Evolutionary conservation across 805 yeast genomes (phyloP).

Genomic region (Tetrapisispora iriomotensis): DNA sequence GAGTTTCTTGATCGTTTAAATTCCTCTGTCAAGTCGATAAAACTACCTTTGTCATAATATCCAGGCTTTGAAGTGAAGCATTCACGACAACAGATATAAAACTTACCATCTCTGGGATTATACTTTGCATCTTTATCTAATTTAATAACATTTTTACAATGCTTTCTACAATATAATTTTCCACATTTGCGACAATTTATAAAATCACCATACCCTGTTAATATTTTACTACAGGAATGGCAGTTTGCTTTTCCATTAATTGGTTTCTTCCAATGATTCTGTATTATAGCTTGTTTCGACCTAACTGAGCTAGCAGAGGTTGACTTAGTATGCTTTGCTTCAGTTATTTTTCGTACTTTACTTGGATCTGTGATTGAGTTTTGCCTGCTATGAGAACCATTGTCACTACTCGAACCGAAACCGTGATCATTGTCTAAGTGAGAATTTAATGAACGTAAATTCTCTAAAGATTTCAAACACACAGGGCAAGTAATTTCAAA

Average conservation of each 20-base stretch:
- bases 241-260: slow-evolving; percentile 19
- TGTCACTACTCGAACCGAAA: slow-evolving; percentile 15
- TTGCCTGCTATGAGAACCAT: neutral
- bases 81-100: slow-evolving; percentile 58
- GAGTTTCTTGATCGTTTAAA: slow-evolving; percentile 36
- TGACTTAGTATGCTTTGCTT: neutral
- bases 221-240: slow-evolving; percentile 38
- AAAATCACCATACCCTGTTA: slow-evolving; percentile 41
- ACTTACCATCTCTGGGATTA: slow-evolving; percentile 42
- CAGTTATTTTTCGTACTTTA: neutral
- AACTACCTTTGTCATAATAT: slow-evolving; percentile 37
- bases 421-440: slow-evolving; percentile 67
- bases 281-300: neutral
- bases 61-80: slow-evolving; percentile 55
- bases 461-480: slow-evolving; percentile 50
- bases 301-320: neutral
- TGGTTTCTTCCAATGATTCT: slow-evolving; percentile 36
- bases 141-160: slow-evolving; percentile 45
- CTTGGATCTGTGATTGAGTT: neutral
- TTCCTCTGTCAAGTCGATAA: slow-evolving; percentile 35
- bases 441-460: slow-evolving; percentile 45
- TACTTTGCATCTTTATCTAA: slow-evolving; percentile 40
- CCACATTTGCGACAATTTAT: slow-evolving; percentile 75
- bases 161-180: slow-evolving; percentile 52
- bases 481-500: slow-evolving; percentile 47